phyloP scores from a whole-genome alignment of 192 early-diverging fungal species.

The Umbelopsis sp. region DNA sequence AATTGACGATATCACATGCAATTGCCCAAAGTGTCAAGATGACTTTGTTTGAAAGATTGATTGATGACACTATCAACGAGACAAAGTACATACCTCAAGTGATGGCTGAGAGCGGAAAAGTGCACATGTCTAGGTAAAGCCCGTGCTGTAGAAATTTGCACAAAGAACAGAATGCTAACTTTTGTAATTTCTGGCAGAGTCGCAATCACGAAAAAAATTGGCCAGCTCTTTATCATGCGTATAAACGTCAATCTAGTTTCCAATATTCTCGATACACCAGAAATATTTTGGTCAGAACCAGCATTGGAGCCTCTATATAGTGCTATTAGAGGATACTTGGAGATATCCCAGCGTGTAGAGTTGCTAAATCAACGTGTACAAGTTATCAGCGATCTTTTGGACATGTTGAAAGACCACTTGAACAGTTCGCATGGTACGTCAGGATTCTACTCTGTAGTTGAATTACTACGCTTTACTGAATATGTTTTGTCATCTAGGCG shows the following conservation, averaged over 20 bases:
- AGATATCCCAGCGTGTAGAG: slow-evolving; percentile 86
- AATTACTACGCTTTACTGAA: background rate
- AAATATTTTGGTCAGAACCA: slow-evolving; percentile 92
- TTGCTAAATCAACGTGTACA: slow-evolving; percentile 90
- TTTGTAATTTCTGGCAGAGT: slow-evolving; percentile 53
- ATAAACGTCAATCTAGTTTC: slow-evolving; percentile 89
- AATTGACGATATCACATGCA: slow-evolving; percentile 93
- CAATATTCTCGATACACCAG: slow-evolving; percentile 90
- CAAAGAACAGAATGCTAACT: background rate
- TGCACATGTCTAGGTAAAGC: slow-evolving; percentile 76
- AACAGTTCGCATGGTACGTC: slow-evolving; percentile 76
- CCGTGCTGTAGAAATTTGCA: background rate
- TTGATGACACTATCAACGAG: slow-evolving; percentile 89
- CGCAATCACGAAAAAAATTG: slow-evolving; percentile 94
- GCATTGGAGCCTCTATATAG: slow-evolving; percentile 77
- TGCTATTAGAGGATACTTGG: slow-evolving; percentile 80
- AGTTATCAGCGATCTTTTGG: slow-evolving; percentile 90
- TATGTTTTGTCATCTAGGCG: slow-evolving; percentile 44
- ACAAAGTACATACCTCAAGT: slow-evolving; percentile 89
- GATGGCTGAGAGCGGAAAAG: slow-evolving; percentile 92
- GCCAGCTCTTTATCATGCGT: slow-evolving; percentile 87
- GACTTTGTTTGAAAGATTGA: slow-evolving; percentile 86
- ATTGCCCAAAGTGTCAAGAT: slow-evolving; percentile 96
- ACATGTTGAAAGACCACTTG: slow-evolving; percentile 95
- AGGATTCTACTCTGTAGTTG: background rate